Percentiles rank a stretch among this genome's conserved stretches.
These are phyloP conservation scores for Fusarium oligoseptatum DNA, from an alignment of 2,329 filamentous ascomycete genomes.

Conservation along the genomic window DNA sequence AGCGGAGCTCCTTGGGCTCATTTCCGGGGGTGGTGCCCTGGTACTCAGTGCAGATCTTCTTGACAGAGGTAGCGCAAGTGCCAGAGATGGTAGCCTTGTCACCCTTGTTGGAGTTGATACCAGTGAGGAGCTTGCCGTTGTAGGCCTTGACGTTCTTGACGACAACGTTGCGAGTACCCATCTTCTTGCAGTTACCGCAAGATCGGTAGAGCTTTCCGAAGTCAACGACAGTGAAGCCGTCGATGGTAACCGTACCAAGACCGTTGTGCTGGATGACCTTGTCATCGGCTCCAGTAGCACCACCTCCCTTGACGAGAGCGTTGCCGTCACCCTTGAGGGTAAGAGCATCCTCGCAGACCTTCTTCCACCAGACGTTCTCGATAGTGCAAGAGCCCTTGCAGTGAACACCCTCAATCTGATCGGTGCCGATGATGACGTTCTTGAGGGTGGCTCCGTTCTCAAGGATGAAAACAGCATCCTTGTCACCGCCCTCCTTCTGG, in stretches of 20 bases:
- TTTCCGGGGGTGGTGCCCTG: conserved; percentile 42
- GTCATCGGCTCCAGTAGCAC: conserved; percentile 40
- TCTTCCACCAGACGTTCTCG: conserved; percentile 44
- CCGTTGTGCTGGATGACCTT: conserved; percentile 46
- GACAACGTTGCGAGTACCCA: conserved; percentile 43
- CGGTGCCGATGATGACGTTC: conserved; percentile 40
- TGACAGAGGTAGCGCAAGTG: conserved; percentile 39
- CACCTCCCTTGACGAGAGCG: conserved; percentile 39
- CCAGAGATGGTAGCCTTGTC: conserved; percentile 36
- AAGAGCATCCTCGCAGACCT: conserved; percentile 43
- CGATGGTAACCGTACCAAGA: conserved; percentile 42
- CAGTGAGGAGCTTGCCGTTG: conserved; percentile 43
- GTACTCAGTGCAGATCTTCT: conserved; percentile 43
- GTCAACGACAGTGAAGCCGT: conserved; percentile 42
- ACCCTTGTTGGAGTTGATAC: conserved; percentile 46
- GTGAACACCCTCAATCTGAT: conserved; percentile 42
- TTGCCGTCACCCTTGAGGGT: conserved; percentile 39
- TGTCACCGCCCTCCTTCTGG: conserved; percentile 31
- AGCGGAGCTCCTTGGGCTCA: conserved; percentile 43
- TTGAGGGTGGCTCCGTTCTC: conserved; percentile 43
- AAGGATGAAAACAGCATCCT: conserved; percentile 40
- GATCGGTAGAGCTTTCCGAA: conserved; percentile 45
- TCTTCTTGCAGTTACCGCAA: conserved; percentile 46
- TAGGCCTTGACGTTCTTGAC: conserved; percentile 43
- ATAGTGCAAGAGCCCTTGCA: conserved; percentile 42